Evolutionary conservation across 2,329 filamentous ascomycete genomes (phyloP).

Genomic region (Phialocephala sp.): DNA sequence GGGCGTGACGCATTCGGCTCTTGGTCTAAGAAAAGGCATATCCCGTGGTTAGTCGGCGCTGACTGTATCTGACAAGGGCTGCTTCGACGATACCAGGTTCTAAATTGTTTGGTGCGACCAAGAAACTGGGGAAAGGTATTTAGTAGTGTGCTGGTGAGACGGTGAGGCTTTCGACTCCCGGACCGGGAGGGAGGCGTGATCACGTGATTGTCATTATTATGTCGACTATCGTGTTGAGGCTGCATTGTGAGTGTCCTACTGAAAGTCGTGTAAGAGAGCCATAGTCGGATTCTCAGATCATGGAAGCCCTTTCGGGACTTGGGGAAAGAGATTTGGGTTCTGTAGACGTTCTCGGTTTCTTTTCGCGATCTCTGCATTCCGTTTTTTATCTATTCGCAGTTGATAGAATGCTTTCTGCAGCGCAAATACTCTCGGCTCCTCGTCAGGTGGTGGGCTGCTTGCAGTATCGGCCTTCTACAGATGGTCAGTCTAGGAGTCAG

Average conservation of each 20-base stretch:
- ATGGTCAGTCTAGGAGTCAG: constrained; percentile 21
- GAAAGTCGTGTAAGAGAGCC: background rate
- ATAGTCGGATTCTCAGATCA: constrained; percentile 11
- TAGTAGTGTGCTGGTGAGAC: background rate
- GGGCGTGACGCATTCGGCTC: constrained; percentile 16
- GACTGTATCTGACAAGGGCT: constrained; percentile 35
- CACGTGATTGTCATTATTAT: constrained; percentile 9
- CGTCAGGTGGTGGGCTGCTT: constrained; percentile 49
- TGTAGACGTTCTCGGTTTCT: constrained; percentile 80
- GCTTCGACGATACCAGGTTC: constrained; percentile 3
- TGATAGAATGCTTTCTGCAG: constrained; percentile 89
- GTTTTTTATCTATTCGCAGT: constrained; percentile 79
- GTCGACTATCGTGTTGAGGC: too few species aligned
- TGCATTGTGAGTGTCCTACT: background rate
- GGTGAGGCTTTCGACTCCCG: background rate
- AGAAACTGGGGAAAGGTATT: constrained; percentile 2
- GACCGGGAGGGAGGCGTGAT: background rate
- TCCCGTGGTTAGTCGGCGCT: constrained; percentile 20
- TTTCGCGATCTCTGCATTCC: constrained; percentile 78
- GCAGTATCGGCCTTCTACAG: constrained; percentile 35
- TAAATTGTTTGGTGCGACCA: constrained; percentile 4
- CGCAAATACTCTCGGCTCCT: constrained; percentile 80
- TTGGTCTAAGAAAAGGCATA: constrained; percentile 15
- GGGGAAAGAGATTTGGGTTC: constrained; percentile 82
- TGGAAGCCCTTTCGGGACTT: constrained; percentile 72